phyloP scores from a whole-genome alignment of 1,139 yeast species.

The Lodderomyces parapsilosis region DNA sequence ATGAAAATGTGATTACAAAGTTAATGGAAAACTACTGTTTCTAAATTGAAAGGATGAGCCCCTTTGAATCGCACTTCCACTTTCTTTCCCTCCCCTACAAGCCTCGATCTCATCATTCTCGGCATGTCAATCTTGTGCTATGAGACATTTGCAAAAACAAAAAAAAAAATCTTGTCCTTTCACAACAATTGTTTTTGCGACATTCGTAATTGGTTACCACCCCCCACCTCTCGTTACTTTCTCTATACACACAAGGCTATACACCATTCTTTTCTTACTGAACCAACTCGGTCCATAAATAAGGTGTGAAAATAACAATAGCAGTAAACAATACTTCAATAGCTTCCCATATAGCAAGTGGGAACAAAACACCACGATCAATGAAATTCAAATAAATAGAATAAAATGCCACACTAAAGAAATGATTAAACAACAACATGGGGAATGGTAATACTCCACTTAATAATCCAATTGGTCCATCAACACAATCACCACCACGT shows the following conservation, averaged over 20 bases:
- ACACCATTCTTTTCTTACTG: constrained; percentile 2
- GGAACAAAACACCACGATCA: constrained; percentile 69
- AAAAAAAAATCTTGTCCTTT: not conserved
- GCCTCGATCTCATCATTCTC: not conserved
- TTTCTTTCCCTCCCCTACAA: not conserved
- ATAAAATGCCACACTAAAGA: constrained; percentile 87
- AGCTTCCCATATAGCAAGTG: constrained; percentile 70
- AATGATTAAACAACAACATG: constrained; percentile 71
- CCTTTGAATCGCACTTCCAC: not conserved
- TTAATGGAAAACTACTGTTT: too few species aligned
- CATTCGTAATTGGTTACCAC: too few species aligned
- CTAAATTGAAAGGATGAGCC: too few species aligned
- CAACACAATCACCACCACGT: constrained; percentile 78
- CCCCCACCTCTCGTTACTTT: not conserved
- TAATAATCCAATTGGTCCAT: constrained; percentile 79
- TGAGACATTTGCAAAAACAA: not conserved
- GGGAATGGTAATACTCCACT: constrained; percentile 83
- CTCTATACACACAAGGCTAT: not conserved
- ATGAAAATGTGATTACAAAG: too few species aligned
- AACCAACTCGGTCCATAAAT: constrained; percentile 52
- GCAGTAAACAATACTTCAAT: constrained; percentile 74
- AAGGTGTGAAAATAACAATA: constrained; percentile 74
- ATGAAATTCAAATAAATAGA: constrained; percentile 69
- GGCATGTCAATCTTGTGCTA: not conserved
- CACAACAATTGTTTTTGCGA: not conserved